These are phyloP conservation scores for Chalciporus sphaerocephalus DNA, from an alignment of 768 basidiomycete species.

Conservation along the genomic window DNA sequence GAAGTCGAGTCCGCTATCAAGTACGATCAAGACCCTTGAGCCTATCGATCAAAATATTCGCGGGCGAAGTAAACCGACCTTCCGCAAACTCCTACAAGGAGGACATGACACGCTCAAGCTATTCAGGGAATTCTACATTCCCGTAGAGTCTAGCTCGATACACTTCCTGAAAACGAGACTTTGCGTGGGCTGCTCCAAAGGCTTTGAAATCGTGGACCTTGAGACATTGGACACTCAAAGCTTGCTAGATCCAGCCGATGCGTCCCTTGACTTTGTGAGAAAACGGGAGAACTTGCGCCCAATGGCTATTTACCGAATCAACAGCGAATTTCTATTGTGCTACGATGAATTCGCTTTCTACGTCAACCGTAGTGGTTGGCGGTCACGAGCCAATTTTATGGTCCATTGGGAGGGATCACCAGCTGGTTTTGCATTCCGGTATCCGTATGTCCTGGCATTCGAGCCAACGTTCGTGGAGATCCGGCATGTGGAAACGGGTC, in stretches of 20 bases:
- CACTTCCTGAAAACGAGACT: conserved; percentile 97
- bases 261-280: conserved; percentile 88
- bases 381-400: conserved; percentile 88
- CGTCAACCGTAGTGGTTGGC: conserved; percentile 93
- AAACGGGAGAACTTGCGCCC: conserved; percentile 85
- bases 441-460: conserved; percentile 95
- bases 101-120: conserved; percentile 90
- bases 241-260: conserved; percentile 87
- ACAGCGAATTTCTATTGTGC: conserved; percentile 94
- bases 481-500: conserved; percentile 89
- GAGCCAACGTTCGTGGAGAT: conserved; percentile 97
- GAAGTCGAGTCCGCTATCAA: conserved; percentile 90
- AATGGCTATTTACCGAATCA: conserved; percentile 95
- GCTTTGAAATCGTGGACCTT: conserved; percentile 97
- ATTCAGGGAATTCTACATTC: conserved; percentile 98
- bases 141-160: conserved; percentile 92
- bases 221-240: conserved; percentile 97
- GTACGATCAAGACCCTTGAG: conserved; percentile 95
- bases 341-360: conserved; percentile 99
- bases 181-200: conserved; percentile 94
- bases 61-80: conserved; percentile 82
- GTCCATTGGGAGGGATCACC: conserved; percentile 96
- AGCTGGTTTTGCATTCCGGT: conserved; percentile 90
- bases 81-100: conserved; percentile 89
- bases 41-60: conserved; percentile 87